Evolutionary conservation across 352 stramenopile species (phyloP), one percentile per base, ranked within the genome.

Genomic region (Phytophthora pinifolia): DNA sequence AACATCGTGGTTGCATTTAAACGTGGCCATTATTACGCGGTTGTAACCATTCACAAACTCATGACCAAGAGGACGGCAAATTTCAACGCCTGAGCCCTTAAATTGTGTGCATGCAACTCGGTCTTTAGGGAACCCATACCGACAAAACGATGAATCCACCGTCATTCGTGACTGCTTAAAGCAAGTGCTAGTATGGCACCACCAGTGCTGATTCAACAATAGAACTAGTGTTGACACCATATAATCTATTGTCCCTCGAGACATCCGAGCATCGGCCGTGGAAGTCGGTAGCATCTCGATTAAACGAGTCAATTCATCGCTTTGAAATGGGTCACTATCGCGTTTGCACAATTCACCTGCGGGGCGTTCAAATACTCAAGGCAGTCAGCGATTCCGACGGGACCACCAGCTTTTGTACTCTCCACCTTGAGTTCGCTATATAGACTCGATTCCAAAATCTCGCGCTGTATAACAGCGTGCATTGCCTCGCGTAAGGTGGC

Each of bases 1-100:
- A 5, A 44, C 44, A 14, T 53, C 46, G 34, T 53, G 46, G n/a
- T 49, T 49, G 17, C 42, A 49, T 49, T 49, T 49, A 32, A 49
- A 38, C 3, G 29, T 22, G 6, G 34, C 33, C 46, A 53, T 44
- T 2, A 53, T 35, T 15, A 36, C 34, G 20, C 44, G 35, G 46
- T 53, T 52, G 13, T 15, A 52, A 13, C 45, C 31, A 34, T 52
- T 52, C 13, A 43, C 34, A 6, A 34, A 52, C 15, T 52, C 20
- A 22, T 22, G 20, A 22, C 20, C 20, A 22, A 22, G 20, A n/a
- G n/a, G n/a, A n/a, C n/a, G n/a, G n/a, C n/a, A n/a, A n/a, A n/a
- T n/a, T n/a, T n/a, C n/a, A n/a, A n/a, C n/a, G n/a, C n/a, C n/a
- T n/a, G n/a, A n/a, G n/a, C n/a, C n/a, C n/a, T n/a, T n/a, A n/a